Base-by-base conservation (phyloP, 169 alveolate genomes). In the Eimeria maxima region DNA sequence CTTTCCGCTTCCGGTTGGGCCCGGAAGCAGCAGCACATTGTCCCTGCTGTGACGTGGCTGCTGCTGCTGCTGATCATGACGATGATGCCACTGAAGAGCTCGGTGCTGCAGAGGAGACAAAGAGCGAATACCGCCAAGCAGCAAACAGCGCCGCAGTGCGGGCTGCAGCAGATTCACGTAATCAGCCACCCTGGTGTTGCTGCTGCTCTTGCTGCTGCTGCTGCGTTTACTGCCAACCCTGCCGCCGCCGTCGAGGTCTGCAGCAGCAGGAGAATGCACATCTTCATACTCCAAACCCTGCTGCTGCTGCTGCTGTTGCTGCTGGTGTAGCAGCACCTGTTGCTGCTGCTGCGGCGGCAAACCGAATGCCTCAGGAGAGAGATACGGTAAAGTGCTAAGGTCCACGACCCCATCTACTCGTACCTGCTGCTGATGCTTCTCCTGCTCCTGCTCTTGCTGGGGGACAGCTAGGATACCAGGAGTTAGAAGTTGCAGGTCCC, bases 1-100 rank as follows among this genome's bases (percentile, higher is more conserved):
- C 95, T 99, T 99, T 2, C 99, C 99, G 69, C 99, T 98, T 10
- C 99, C 99, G 22, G 99, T 99, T 88, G 98, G 98, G 38, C 99
- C 99, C 81, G 65, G 76, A 57, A 86, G 57, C 57, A 57, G 80
- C 76, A 47, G 53, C 81, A 63, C 93, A 27, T 27, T 47, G 24
- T 42, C 67, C 47, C 38, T 6, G 22, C 90, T 80, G 60, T 33
- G 6, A 5, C 63, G 18, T 7, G 18, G 57, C 57, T 50, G 57
- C 57, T 11, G 57, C 57, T 50, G 57, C 57, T 50, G 57, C 57
- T 80, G 69, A 29, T 24, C 33, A 14, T 47, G 67, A 38, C 45
- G 86, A 63, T 44, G 67, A 13, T 80, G 90, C 67, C 67, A 45
- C 90, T 6, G 65, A 0, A 45, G 90, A n/a, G 60, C 27, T 6